Evolutionary conservation across 2,329 filamentous ascomycete genomes (phyloP).

Genomic region (Ophiostoma angusticollis): DNA sequence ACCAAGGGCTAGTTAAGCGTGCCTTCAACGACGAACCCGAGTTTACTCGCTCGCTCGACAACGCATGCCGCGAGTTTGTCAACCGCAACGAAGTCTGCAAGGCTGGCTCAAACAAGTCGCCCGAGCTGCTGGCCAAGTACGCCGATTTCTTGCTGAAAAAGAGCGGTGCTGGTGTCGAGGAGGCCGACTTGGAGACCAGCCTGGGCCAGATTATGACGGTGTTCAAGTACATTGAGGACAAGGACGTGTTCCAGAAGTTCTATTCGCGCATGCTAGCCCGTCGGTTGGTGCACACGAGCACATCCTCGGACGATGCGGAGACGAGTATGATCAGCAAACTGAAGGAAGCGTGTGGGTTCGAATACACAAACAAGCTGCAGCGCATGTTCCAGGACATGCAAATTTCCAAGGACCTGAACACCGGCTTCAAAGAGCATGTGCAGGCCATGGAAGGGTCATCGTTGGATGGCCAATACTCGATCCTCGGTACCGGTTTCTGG

Average conservation of each 20-base stretch:
- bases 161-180: constrained; percentile 82
- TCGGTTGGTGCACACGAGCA: constrained; percentile 86
- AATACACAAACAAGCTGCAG: constrained; percentile 98
- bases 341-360: constrained; percentile 96
- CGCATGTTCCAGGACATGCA: constrained; percentile 99
- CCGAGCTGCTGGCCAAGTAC: constrained; percentile 90
- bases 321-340: constrained; percentile 99
- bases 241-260: constrained; percentile 99
- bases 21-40: constrained; percentile 94
- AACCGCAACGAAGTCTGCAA: constrained; percentile 97
- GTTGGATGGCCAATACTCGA: constrained; percentile 79
- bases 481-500: constrained; percentile 96
- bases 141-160: constrained; percentile 87
- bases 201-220: constrained; percentile 95
- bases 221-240: constrained; percentile 99
- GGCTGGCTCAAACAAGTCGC: constrained; percentile 82
- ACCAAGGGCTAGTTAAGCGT: constrained; percentile 78
- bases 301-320: constrained; percentile 92
- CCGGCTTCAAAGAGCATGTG: constrained; percentile 68
- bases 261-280: constrained; percentile 95
- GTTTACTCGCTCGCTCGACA: constrained; percentile 90
- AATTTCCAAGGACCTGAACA: constrained; percentile 93
- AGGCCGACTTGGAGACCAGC: constrained; percentile 81
- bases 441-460: constrained; percentile 55
- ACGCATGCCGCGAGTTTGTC: constrained; percentile 94